Evolutionary conservation across 2,329 filamentous ascomycete species (phyloP), one percentile per base, ranked within the genome.

Genomic region (Zalaria sp.): DNA sequence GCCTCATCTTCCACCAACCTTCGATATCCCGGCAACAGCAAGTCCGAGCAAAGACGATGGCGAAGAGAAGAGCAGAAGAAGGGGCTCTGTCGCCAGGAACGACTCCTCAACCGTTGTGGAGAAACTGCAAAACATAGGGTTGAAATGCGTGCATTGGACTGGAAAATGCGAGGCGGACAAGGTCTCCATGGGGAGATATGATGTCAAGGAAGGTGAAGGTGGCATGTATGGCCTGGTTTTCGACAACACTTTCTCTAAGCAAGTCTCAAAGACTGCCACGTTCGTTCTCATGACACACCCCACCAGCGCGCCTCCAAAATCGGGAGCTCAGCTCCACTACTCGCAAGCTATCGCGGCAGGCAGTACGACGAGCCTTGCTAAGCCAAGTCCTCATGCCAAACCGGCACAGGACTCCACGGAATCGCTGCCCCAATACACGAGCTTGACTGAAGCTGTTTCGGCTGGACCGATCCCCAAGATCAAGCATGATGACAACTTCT

Each of bases 161-260:
- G 91, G 91, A 34, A 94, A 89, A 69, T 96, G 87, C 61, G 89
- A 96, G 63, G 88, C 91, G 32, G 89, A 96, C 66, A 89, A 91
- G 66, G 87, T 95, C 39, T 83, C 85, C 18, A 86, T 89, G 61
- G 91, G 89, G 28, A 91, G 81, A 18, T 85, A 86, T 58, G 83
- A 94, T 56, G 84, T 96, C 25, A 67, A 68, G 1, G 55, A 67
- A 5, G 78, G 77, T 29, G 78, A 91, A 48, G 84, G 80, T 25
- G 91, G 91, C 56, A 95, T 94, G 77, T 98, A 93, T 58, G 91
- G 88, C 43, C 69, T 98, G 46, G 86, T 96, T 28, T 94, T 98
- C 57, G 91, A 98, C 73, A 98, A 98, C 57, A 98, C 91, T 27
- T 98, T 98, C 59, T 94, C 88, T 46, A 96, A 95, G 65, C 84